Evolutionary conservation across 2,329 filamentous ascomycete genomes (phyloP), one percentile per base, ranked within the genome.

Genomic region (Pseudogymnoascus sp.): DNA sequence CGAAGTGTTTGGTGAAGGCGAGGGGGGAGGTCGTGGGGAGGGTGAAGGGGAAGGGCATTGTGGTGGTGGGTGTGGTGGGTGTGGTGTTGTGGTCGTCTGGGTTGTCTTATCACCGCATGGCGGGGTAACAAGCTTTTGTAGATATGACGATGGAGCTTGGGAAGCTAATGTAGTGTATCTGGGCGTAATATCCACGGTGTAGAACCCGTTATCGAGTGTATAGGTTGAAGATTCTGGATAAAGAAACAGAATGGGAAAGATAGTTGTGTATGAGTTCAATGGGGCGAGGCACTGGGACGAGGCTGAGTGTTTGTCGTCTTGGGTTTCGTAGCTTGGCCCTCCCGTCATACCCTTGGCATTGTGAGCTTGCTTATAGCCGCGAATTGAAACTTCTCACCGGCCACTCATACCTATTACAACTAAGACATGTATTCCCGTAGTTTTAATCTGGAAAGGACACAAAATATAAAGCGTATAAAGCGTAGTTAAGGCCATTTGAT

Each of bases 11-110:
- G 22, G 90, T 89, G 73, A 96, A 93, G 61, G 90, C 88, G 72
- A 96, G 88, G 62, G 89, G 85, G 35, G 92, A 96, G 4, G 93
- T 97, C 0, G 93, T 98, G 1, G 95, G 93, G 33, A 98, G 85
- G 10, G 84, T 78, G 72, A 96, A 97, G 11, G 90, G 89, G 73
- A 90, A 98, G 33, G 93, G 93, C 95, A 98, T 98, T 43, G 70
- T 78, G 68, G 31, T 35, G 3, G 7, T 31, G 19, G 65, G 65
- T 66, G 19, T 11, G 8, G 40, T 43, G 4, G 41, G 6, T 19
- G 19, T 3, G 19, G 10, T 22, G 37, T 38, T 14, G 37, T 37
- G 31, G 31, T 33, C 10, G 31, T 33, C 2, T 8, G 31, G 10
- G 35, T 37, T 37, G 37, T n/a, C 14, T 16, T 46, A 46, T 46